phyloP scores from a whole-genome alignment of 768 basidiomycete species.

The Artomyces pyxidatus region DNA sequence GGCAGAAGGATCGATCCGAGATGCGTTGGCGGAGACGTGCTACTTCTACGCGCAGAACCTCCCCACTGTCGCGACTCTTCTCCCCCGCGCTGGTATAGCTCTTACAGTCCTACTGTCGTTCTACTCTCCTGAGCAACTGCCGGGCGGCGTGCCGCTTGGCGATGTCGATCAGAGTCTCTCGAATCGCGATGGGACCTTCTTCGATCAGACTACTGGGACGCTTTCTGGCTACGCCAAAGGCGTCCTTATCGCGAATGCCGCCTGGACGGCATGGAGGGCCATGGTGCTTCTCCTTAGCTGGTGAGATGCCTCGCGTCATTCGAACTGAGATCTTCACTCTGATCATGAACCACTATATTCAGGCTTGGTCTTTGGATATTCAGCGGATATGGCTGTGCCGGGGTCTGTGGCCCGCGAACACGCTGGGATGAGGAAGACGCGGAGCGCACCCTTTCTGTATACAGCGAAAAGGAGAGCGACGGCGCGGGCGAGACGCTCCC shows the following conservation, averaged over 20 bases:
- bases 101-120: constrained; percentile 67
- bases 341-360: no score
- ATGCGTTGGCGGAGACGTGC: constrained; percentile 74
- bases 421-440: constrained; percentile 78
- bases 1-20: constrained; percentile 25
- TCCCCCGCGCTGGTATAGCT: constrained; percentile 74
- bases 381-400: constrained; percentile 69
- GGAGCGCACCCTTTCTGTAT: constrained; percentile 48
- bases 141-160: constrained; percentile 36
- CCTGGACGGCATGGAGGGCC: constrained; percentile 72
- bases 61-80: constrained; percentile 70
- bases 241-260: constrained; percentile 69
- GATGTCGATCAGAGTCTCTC: constrained; percentile 35
- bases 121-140: constrained; percentile 34
- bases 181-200: constrained; percentile 68
- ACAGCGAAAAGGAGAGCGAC: constrained; percentile 36
- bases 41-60: constrained; percentile 81
- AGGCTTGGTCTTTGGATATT: constrained; percentile 77
- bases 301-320: constrained; percentile 31
- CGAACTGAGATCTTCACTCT: no score
- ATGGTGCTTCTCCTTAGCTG: constrained; percentile 64
- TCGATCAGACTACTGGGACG: constrained; percentile 51
- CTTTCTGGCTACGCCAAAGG: constrained; percentile 74
- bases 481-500: constrained; percentile 43
- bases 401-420: constrained; percentile 77